These are phyloP conservation scores for Acorus gramineus DNA, from an alignment of 106 monocot genomes.

Conservation along the genomic window DNA sequence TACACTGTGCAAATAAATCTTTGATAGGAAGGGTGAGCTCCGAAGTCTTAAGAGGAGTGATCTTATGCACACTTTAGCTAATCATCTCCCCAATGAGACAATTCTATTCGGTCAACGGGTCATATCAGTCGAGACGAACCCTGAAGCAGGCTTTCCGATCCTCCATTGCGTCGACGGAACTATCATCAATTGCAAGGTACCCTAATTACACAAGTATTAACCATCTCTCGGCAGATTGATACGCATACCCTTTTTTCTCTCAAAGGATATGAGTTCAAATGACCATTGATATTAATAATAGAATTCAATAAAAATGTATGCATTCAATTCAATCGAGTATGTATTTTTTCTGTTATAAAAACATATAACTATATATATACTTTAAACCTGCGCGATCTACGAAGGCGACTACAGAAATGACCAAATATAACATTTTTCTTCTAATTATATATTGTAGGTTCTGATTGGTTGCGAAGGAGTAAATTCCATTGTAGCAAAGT, in stretches of 20 bases:
- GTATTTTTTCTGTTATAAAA: too few relatives aligned
- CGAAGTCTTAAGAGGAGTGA: slow-evolving; percentile 42
- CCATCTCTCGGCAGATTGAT: slow-evolving; percentile 7
- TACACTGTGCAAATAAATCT: background rate
- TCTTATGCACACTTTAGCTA: slow-evolving; percentile 34
- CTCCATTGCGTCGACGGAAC: slow-evolving; percentile 19
- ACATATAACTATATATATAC: background rate
- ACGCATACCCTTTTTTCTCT: slow-evolving; percentile 21
- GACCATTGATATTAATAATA: too few relatives aligned
- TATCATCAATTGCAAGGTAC: background rate
- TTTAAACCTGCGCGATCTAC: background rate
- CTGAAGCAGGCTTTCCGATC: slow-evolving; percentile 8
- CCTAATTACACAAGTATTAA: background rate
- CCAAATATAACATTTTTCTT: background rate
- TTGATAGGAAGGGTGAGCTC: slow-evolving; percentile 19
- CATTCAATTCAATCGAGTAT: too few relatives aligned
- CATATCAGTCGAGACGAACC: slow-evolving; percentile 12
- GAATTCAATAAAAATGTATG: too few relatives aligned
- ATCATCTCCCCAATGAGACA: slow-evolving; percentile 16
- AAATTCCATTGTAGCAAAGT: slow-evolving; percentile 31
- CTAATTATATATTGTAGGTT: slow-evolving; percentile 16
- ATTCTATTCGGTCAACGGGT: slow-evolving; percentile 31
- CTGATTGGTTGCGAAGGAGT: slow-evolving; percentile 52
- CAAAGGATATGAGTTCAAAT: too few relatives aligned
- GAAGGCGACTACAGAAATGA: background rate